These are phyloP conservation scores for Aureobasidium zeae DNA, from an alignment of 2,329 filamentous ascomycete genomes.

Conservation along the genomic window DNA sequence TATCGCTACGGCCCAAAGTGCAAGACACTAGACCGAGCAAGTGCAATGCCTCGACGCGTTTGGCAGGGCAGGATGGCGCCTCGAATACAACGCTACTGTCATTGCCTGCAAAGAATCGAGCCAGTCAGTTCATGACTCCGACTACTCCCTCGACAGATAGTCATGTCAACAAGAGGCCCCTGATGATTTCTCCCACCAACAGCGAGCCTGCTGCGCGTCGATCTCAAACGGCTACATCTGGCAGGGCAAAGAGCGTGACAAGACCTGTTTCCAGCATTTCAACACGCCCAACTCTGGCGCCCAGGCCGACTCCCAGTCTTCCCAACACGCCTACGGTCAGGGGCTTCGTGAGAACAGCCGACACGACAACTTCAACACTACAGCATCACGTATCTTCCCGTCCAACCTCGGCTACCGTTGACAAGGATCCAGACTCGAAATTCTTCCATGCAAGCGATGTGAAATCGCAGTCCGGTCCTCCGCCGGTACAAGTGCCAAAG, in stretches of 20 bases:
- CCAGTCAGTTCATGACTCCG: conserved; percentile 47
- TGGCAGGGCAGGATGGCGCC: conserved; percentile 29
- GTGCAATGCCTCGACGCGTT: neutral
- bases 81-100: conserved; percentile 72
- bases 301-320: too few species aligned
- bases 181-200: conserved; percentile 26
- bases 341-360: conserved; percentile 9
- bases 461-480: conserved; percentile 34
- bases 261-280: neutral
- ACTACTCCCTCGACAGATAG: conserved; percentile 50
- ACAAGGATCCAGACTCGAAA: conserved; percentile 18
- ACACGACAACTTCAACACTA: conserved; percentile 4
- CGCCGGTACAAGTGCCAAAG: conserved; percentile 26
- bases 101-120: conserved; percentile 58
- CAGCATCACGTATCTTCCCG: neutral
- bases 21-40: conserved; percentile 9
- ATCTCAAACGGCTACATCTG: neutral
- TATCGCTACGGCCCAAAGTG: conserved; percentile 20
- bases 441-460: conserved; percentile 91
- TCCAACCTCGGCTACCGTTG: neutral
- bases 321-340: neutral
- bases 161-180: conserved; percentile 27
- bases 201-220: conserved; percentile 3
- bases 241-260: conserved; percentile 31
- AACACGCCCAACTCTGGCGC: neutral